Evolutionary conservation across 352 stramenopile genomes (phyloP).

Genomic region (Globisporangium heterothallicum): DNA sequence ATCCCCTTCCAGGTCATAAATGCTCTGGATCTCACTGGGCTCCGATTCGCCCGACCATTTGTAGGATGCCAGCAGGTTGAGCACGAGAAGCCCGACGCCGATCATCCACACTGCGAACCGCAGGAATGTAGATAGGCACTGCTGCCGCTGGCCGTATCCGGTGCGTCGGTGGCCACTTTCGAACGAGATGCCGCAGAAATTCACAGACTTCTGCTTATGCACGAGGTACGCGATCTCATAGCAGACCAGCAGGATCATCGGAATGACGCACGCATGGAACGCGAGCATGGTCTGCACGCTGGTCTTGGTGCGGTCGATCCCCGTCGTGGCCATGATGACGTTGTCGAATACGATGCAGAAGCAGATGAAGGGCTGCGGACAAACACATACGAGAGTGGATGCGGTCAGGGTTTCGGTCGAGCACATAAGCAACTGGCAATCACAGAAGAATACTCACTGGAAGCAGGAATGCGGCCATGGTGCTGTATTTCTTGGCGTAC

Average conservation of each 20-base stretch:
- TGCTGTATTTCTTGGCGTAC: constrained; percentile 75
- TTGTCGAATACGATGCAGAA: constrained; percentile 79
- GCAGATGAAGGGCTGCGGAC: constrained; percentile 68
- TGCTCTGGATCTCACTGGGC: constrained; percentile 48
- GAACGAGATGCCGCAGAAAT: constrained; percentile 89
- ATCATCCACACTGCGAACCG: constrained; percentile 71
- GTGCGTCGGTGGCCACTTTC: constrained; percentile 56
- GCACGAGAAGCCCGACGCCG: constrained; percentile 42
- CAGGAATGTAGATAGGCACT: constrained; percentile 52
- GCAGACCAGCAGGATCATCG: constrained; percentile 81
- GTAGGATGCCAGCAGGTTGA: constrained; percentile 74
- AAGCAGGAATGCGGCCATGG: constrained; percentile 66
- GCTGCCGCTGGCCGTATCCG: constrained; percentile 20
- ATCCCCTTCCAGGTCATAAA: constrained; percentile 73
- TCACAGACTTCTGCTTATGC: constrained; percentile 88
- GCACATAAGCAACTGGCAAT: too few relatives aligned
- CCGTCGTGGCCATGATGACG: constrained; percentile 70
- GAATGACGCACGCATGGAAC: constrained; percentile 79
- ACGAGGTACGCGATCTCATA: constrained; percentile 89
- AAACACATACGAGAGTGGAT: too few relatives aligned
- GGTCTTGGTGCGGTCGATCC: constrained; percentile 45
- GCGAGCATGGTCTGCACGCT: constrained; percentile 70
- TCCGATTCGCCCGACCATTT: constrained; percentile 37
- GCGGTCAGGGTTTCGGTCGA: too few relatives aligned
- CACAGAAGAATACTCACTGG: constrained; percentile 32